Percentiles rank a stretch among this genome's conserved stretches.
phyloP scores from a whole-genome alignment of 257 asterid species.

The Penstemon eatonii region DNA sequence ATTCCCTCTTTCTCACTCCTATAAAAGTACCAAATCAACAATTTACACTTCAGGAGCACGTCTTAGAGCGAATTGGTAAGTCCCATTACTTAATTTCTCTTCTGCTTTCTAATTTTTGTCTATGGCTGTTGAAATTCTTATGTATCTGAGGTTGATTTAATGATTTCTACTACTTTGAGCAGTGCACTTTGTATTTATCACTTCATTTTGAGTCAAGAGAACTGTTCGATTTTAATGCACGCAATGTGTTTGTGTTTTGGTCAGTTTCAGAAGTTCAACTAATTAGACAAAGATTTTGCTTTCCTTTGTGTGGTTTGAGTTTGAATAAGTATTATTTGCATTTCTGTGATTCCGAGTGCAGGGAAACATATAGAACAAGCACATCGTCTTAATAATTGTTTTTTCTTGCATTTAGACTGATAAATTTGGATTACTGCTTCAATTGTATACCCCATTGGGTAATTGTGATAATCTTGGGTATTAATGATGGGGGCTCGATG shows the following conservation, averaged over 20 bases:
- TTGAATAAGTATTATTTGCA: too few species aligned
- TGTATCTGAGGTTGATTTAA: constrained; percentile 10
- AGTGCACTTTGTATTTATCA: too few species aligned
- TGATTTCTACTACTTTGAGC: not conserved
- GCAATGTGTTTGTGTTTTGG: constrained; percentile 44
- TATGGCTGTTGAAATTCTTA: too few species aligned
- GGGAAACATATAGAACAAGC: too few species aligned
- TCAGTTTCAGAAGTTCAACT: not conserved
- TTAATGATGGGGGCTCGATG: constrained; percentile 21
- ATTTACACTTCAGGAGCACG: constrained; percentile 12
- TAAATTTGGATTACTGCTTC: constrained; percentile 24
- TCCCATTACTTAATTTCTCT: constrained; percentile 9
- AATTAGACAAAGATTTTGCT: too few species aligned
- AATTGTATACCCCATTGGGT: constrained; percentile 26
- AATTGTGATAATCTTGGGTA: constrained; percentile 14
- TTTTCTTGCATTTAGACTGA: constrained; percentile 24
- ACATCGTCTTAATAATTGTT: not conserved
- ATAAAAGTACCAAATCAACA: not conserved
- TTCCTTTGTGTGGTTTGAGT: too few species aligned
- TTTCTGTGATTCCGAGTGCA: too few species aligned
- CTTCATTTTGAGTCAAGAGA: too few species aligned
- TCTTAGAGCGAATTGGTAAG: not conserved
- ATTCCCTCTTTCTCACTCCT: constrained; percentile 14
- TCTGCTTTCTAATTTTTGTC: not conserved
- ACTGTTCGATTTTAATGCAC: constrained; percentile 31